These are phyloP conservation scores for Silene latifolia DNA, from an alignment of 148 eudicot genomes.

Conservation along the genomic window DNA sequence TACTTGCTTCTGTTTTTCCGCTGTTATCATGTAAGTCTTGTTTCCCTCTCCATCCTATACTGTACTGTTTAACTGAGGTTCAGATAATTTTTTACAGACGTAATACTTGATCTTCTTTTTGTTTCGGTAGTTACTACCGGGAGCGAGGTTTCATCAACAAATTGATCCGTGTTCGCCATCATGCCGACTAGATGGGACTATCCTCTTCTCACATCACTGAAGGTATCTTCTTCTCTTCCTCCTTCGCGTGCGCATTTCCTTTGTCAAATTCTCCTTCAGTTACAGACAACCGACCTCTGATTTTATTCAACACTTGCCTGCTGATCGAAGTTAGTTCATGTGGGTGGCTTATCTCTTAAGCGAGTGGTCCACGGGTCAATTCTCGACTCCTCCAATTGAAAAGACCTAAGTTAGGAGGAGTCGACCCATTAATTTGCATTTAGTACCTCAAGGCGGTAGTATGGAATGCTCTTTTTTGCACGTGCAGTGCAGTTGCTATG, in stretches of 20 bases:
- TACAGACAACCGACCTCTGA: not conserved
- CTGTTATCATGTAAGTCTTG: constrained; percentile 64
- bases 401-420: too few species aligned
- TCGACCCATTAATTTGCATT: too few species aligned
- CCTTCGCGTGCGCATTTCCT: not conserved
- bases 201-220: constrained; percentile 11
- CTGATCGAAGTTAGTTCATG: too few species aligned
- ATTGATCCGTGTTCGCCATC: constrained; percentile 59
- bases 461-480: too few species aligned
- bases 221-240: constrained; percentile 14
- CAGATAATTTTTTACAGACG: not conserved
- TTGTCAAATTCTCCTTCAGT: not conserved
- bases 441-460: too few species aligned
- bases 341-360: too few species aligned
- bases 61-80: not conserved
- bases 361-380: too few species aligned
- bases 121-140: constrained; percentile 43
- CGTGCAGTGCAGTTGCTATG: not conserved
- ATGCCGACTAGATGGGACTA: constrained; percentile 46
- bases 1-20: constrained; percentile 60
- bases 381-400: too few species aligned
- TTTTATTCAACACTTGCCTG: not conserved
- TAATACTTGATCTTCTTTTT: constrained; percentile 1
- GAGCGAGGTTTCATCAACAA: constrained; percentile 72
- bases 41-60: not conserved